A percentile compares a stretch with the other conserved stretches of the same genome.
phyloP scores from a whole-genome alignment of 805 yeast genomes.

The Candida sphagnicola region DNA sequence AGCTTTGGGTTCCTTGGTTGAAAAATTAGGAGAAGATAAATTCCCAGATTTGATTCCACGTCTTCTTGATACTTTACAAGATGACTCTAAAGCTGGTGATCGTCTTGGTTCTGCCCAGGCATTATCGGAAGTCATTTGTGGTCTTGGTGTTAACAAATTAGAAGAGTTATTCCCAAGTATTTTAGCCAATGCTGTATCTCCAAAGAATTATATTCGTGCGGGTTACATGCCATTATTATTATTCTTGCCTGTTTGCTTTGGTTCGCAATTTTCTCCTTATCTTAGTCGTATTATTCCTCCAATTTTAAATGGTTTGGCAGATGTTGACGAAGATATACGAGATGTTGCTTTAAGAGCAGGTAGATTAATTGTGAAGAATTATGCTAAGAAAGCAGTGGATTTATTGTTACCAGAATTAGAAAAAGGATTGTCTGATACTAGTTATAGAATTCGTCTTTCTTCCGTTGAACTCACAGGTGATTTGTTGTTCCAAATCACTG shows the following conservation, averaged over 20 bases:
- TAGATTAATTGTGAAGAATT: slow-evolving; percentile 83
- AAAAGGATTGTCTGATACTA: slow-evolving; percentile 76
- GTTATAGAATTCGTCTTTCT: slow-evolving; percentile 83
- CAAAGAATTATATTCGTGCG: slow-evolving; percentile 74
- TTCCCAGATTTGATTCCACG: slow-evolving; percentile 91
- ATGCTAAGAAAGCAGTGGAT: slow-evolving; percentile 90
- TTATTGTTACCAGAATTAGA: slow-evolving; percentile 91
- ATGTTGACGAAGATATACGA: slow-evolving; percentile 77
- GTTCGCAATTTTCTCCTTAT: slow-evolving; percentile 86
- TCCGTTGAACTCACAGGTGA: slow-evolving; percentile 97
- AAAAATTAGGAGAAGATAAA: slow-evolving; percentile 91
- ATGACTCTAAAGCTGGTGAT: slow-evolving; percentile 79
- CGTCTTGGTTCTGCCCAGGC: slow-evolving; percentile 98
- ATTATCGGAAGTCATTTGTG: slow-evolving; percentile 86
- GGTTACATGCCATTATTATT: slow-evolving; percentile 89
- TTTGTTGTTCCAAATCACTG: slow-evolving; percentile 87
- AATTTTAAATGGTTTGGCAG: slow-evolving; percentile 87
- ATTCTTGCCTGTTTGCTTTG: slow-evolving; percentile 92
- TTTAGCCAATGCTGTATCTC: slow-evolving; percentile 62
- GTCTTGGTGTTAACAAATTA: slow-evolving; percentile 81
- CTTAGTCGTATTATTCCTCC: slow-evolving; percentile 86
- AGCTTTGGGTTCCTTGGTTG: slow-evolving; percentile 94
- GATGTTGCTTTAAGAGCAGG: slow-evolving; percentile 92
- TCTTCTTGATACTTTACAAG: slow-evolving; percentile 69
- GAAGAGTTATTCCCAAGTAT: slow-evolving; percentile 86